Evolutionary conservation across 2,329 filamentous ascomycete genomes (phyloP).

Genomic region (Colletotrichum neosansevieriae): DNA sequence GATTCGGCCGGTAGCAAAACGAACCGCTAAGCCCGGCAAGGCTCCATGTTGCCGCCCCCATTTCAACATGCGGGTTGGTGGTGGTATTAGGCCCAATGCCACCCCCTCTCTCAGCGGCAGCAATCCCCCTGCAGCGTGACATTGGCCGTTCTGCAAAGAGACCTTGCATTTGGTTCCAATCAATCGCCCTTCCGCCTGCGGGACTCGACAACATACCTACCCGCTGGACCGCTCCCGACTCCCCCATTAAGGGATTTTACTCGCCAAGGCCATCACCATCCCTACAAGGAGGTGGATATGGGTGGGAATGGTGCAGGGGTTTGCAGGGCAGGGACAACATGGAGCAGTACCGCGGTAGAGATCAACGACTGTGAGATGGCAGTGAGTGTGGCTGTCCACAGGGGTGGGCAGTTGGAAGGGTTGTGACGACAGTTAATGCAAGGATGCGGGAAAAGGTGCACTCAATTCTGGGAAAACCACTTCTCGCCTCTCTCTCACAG

Average conservation of each 20-base stretch:
- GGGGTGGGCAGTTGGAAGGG: not conserved
- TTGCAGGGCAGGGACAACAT: conserved; percentile 12
- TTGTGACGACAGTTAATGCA: no score
- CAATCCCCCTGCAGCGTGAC: conserved; percentile 27
- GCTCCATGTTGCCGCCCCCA: conserved; percentile 32
- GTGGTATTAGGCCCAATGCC: conserved; percentile 30
- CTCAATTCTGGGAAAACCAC: not conserved
- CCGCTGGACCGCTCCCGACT: conserved; percentile 30
- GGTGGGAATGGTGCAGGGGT: conserved; percentile 18
- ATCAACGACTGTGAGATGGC: conserved; percentile 14
- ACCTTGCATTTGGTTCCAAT: conserved; percentile 26
- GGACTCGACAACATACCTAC: conserved; percentile 13
- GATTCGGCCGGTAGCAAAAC: conserved; percentile 18
- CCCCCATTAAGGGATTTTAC: conserved; percentile 1
- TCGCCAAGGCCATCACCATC: conserved; percentile 15
- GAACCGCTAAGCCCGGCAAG: conserved; percentile 38
- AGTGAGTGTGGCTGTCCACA: conserved; percentile 2
- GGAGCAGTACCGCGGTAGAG: conserved; percentile 5
- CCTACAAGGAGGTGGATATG: not conserved
- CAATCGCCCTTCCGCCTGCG: conserved; percentile 4
- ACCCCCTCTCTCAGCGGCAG: conserved; percentile 23
- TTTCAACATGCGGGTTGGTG: conserved; percentile 12
- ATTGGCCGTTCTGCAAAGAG: conserved; percentile 21
- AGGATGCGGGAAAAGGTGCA: not conserved
- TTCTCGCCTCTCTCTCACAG: conserved; percentile 6